These are phyloP conservation scores for Fusarium sacchari DNA, from an alignment of 2,329 filamentous ascomycete genomes.

Conservation along the genomic window DNA sequence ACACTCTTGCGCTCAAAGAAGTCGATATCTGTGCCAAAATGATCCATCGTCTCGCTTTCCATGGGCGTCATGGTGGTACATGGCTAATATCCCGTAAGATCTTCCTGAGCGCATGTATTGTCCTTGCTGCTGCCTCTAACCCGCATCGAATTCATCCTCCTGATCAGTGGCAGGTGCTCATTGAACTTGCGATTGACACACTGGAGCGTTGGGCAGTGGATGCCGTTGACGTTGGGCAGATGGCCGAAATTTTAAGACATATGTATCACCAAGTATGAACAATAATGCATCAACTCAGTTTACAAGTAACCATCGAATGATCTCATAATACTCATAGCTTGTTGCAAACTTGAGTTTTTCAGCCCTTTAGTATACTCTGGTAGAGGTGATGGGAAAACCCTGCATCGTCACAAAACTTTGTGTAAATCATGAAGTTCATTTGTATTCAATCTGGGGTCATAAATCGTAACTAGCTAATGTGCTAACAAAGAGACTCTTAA, in stretches of 20 bases:
- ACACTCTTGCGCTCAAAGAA: background rate
- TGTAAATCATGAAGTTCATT: background rate
- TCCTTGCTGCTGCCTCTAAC: background rate
- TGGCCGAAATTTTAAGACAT: background rate
- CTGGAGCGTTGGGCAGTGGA: constrained; percentile 1
- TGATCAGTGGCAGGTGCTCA: background rate
- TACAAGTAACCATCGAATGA: background rate
- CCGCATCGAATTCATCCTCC: background rate
- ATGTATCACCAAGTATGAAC: background rate
- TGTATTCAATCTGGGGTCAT: constrained; percentile 3
- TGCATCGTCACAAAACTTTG: background rate
- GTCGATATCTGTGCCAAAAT: background rate
- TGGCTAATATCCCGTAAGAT: constrained; percentile 16
- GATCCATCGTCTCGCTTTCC: background rate
- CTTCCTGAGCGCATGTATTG: constrained; percentile 8
- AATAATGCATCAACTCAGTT: background rate
- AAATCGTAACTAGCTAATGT: background rate
- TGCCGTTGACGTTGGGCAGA: background rate
- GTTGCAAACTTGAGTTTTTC: background rate
- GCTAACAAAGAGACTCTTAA: background rate
- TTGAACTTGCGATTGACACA: background rate
- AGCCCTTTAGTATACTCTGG: background rate
- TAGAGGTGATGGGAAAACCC: background rate
- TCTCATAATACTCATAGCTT: no score
- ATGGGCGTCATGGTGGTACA: constrained; percentile 15